Percentiles rank a stretch among this genome's conserved stretches.
These are phyloP conservation scores for Colletotrichum horii DNA, from an alignment of 2,329 filamentous ascomycete genomes.

Conservation along the genomic window DNA sequence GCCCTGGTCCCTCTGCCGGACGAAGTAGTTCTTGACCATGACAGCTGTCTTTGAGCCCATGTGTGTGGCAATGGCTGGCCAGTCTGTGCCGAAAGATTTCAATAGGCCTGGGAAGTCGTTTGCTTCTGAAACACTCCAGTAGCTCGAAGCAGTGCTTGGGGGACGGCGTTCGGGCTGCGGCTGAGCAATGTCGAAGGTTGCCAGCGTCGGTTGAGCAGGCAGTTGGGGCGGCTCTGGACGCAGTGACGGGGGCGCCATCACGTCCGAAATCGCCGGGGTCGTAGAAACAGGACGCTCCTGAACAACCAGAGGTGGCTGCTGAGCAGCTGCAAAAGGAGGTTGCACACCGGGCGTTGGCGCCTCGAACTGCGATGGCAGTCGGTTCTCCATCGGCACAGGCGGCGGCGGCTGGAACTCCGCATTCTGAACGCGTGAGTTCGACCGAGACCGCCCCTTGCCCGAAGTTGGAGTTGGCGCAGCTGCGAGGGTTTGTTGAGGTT, in stretches of 20 bases:
- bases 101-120: constrained; percentile 78
- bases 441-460: constrained; percentile 57
- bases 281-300: constrained; percentile 41
- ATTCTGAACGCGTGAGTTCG: constrained; percentile 55
- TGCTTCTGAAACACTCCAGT: constrained; percentile 85
- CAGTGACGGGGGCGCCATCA: constrained; percentile 62
- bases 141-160: constrained; percentile 72
- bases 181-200: constrained; percentile 56
- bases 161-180: constrained; percentile 55
- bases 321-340: constrained; percentile 42
- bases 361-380: constrained; percentile 50
- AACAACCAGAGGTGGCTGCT: constrained; percentile 20
- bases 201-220: constrained; percentile 50
- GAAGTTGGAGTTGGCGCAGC: constrained; percentile 46
- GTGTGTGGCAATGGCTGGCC: constrained; percentile 74
- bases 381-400: constrained; percentile 44
- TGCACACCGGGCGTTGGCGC: constrained; percentile 46
- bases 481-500: constrained; percentile 43
- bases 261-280: constrained; percentile 50
- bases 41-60: constrained; percentile 86
- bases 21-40: constrained; percentile 80
- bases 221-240: constrained; percentile 58
- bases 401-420: constrained; percentile 44
- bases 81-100: constrained; percentile 79
- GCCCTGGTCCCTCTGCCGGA: constrained; percentile 64